These are phyloP conservation scores for Stylonectria norvegica DNA, from an alignment of 2,329 filamentous ascomycete species.

Conservation along the genomic window DNA sequence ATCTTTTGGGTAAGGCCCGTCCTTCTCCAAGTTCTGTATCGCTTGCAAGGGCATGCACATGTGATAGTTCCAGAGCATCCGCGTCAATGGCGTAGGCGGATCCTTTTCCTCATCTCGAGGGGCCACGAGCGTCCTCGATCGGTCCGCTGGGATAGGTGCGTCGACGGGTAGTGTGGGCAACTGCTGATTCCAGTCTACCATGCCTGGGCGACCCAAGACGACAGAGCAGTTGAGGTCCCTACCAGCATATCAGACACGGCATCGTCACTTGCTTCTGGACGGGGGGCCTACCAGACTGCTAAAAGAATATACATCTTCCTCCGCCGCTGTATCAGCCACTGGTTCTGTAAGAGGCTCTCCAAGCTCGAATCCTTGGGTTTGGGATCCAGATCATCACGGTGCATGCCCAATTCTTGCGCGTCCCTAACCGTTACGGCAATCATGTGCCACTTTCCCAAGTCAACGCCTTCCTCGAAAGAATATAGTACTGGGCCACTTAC, in stretches of 20 bases:
- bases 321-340: slow-evolving; percentile 56
- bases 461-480: neutral
- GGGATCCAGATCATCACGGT: slow-evolving; percentile 52
- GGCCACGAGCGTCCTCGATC: slow-evolving; percentile 46
- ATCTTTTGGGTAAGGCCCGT: slow-evolving; percentile 53
- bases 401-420: slow-evolving; percentile 60
- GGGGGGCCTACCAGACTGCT: slow-evolving; percentile 33
- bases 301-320: slow-evolving; percentile 56
- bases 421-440: slow-evolving; percentile 57
- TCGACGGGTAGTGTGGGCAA: slow-evolving; percentile 53
- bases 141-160: slow-evolving; percentile 45
- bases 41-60: slow-evolving; percentile 48
- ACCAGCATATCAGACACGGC: slow-evolving; percentile 5
- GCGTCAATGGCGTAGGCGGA: slow-evolving; percentile 55
- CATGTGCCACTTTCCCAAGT: slow-evolving; percentile 48
- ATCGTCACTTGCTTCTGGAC: neutral
- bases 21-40: slow-evolving; percentile 54
- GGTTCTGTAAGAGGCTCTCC: slow-evolving; percentile 51
- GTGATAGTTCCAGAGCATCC: slow-evolving; percentile 49
- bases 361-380: slow-evolving; percentile 43
- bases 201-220: slow-evolving; percentile 54
- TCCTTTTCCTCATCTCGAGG: slow-evolving; percentile 45
- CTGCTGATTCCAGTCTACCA: slow-evolving; percentile 47
- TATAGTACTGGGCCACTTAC: slow-evolving; percentile 27
- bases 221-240: slow-evolving; percentile 55